These are phyloP conservation scores for Calonectria honghensis DNA, from an alignment of 2,329 filamentous ascomycete genomes.

Conservation along the genomic window DNA sequence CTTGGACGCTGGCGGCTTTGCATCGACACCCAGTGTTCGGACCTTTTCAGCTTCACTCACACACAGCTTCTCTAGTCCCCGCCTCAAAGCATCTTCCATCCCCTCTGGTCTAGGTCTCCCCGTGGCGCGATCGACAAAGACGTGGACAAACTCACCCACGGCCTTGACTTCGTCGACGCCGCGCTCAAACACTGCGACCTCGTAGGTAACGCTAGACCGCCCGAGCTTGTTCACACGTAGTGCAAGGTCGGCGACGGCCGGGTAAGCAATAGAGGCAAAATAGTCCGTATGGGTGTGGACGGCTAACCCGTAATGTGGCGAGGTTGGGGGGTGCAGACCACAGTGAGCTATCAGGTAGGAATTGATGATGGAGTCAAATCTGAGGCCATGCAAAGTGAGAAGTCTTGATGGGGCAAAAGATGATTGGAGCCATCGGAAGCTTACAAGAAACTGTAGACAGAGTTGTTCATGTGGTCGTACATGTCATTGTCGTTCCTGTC, in stretches of 20 bases:
- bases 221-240: slow-evolving; percentile 90
- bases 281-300: slow-evolving; percentile 92
- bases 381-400: slow-evolving; percentile 54
- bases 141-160: slow-evolving; percentile 90
- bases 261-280: slow-evolving; percentile 87
- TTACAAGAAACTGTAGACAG: slow-evolving; percentile 86
- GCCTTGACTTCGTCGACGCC: slow-evolving; percentile 83
- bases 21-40: slow-evolving; percentile 42
- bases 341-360: slow-evolving; percentile 89
- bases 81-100: slow-evolving; percentile 76
- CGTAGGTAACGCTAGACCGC: slow-evolving; percentile 91
- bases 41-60: slow-evolving; percentile 50
- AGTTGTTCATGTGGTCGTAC: slow-evolving; percentile 96
- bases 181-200: slow-evolving; percentile 89
- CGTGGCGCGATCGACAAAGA: slow-evolving; percentile 87
- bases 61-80: slow-evolving; percentile 75
- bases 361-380: slow-evolving; percentile 93
- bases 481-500: slow-evolving; percentile 93
- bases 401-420: slow-evolving; percentile 15
- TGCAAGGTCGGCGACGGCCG: slow-evolving; percentile 86
- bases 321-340: slow-evolving; percentile 81
- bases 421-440: slow-evolving; percentile 43
- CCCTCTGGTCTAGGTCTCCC: slow-evolving; percentile 80
- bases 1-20: slow-evolving; percentile 22
- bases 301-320: slow-evolving; percentile 86